Evolutionary conservation across 2,329 filamentous ascomycete genomes (phyloP).

Genomic region (Fusarium lateritium): DNA sequence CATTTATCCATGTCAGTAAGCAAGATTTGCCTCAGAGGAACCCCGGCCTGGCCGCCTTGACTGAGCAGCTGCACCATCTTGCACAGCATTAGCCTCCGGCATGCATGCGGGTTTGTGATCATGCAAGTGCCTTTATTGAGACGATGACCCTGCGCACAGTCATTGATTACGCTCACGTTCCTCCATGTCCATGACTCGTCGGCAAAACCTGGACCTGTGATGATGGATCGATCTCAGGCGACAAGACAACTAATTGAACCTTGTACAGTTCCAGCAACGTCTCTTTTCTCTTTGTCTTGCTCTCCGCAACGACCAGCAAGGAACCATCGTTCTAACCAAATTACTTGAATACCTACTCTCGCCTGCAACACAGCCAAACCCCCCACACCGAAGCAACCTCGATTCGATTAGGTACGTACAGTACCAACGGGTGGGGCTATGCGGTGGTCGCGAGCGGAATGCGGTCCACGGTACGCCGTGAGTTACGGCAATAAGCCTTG

Average conservation of each 20-base stretch:
- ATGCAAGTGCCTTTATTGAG: constrained; percentile 48
- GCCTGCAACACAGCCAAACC: constrained; percentile 8
- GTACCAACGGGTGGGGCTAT: not conserved
- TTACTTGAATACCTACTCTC: not conserved
- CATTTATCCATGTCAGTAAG: constrained; percentile 33
- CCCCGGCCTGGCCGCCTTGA: constrained; percentile 43
- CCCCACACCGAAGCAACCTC: constrained; percentile 29
- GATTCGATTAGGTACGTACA: not conserved
- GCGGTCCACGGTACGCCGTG: constrained; percentile 29
- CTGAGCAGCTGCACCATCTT: constrained; percentile 39
- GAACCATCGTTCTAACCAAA: not conserved
- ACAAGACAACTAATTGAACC: not conserved
- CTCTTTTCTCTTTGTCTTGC: not conserved
- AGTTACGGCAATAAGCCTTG: constrained; percentile 33
- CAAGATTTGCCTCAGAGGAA: constrained; percentile 47
- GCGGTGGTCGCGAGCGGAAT: constrained; percentile 39
- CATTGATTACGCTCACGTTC: constrained; percentile 22
- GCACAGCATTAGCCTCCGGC: constrained; percentile 42
- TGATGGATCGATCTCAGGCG: constrained; percentile 5
- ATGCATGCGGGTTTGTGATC: constrained; percentile 46
- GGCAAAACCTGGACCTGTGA: constrained; percentile 1
- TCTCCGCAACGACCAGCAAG: not conserved
- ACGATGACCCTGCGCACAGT: constrained; percentile 32
- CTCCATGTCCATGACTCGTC: constrained; percentile 35
- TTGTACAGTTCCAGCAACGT: not conserved